Base-by-base conservation (phyloP, 106 monocot species). In the Amphibolis antarctica region DNA sequence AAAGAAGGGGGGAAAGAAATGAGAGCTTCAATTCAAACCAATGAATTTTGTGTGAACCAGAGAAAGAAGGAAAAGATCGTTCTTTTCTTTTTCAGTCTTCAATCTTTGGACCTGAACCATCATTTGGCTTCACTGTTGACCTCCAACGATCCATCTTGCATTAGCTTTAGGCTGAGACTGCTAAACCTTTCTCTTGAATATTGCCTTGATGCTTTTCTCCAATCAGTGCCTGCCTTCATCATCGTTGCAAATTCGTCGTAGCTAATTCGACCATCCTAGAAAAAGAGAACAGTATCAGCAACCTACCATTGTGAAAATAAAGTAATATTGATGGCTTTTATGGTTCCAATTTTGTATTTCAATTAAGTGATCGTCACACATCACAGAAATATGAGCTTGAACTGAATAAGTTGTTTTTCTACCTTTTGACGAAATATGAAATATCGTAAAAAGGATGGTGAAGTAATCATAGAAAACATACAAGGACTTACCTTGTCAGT, bases 201-300 rank as follows among this genome's bases (percentile, higher is more conserved):
- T n/a, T 72, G 72, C 62, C 72, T 72, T 17, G 72, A 72, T 7
- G 72, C 72, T 64, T 72, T 72, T 56, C 72, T 64, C 72, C 72
- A 72, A 58, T 72, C 72, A 21, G 72, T 72, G 0, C 72, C 72
- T 10, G 72, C 64, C 43, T 57, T 72, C 72, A 72, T 72, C 72
- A 72, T 72, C 10, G 46, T 42, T n/a, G 55, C 51, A 47, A 72
- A 72, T 28, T 72, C 72, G n/a, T 65, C 55, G 45, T 72, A 72
- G 64, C 72, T 72, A 44, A 72, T 72, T 18, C 72, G 63, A n/a
- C 72, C 64, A 64, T 72, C 72, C 72, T 72, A n/a, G 64, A 42
- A 18, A 61, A 25, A 11, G 17, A 11, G 46, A 12, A 50, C 28
- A 71, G 23, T 10, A 0, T 49, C 46, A 70, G 20, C 22, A 28